These are phyloP conservation scores for Talaromyces borbonicus DNA, from an alignment of 495 filamentous ascomycete species.

Conservation along the genomic window DNA sequence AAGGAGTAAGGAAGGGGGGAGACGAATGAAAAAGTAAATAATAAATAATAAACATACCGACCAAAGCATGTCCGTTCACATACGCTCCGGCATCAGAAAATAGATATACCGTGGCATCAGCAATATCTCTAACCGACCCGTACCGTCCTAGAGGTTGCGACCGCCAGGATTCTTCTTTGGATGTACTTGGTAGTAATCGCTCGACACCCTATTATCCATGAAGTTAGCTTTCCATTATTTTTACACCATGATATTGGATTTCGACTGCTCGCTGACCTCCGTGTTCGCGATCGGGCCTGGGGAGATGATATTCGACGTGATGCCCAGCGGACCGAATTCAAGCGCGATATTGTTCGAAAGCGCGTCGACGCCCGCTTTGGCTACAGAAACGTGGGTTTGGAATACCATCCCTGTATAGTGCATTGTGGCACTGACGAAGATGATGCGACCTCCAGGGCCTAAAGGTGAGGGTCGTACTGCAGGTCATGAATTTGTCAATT, in stretches of 20 bases:
- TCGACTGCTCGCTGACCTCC: conserved; percentile 34
- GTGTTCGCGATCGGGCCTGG: conserved; percentile 67
- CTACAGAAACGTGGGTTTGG: conserved; percentile 77
- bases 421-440: conserved; percentile 81
- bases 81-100: conserved; percentile 78
- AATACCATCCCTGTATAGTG: conserved; percentile 79
- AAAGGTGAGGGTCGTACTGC: conserved; percentile 26
- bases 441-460: conserved; percentile 70
- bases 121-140: conserved; percentile 80
- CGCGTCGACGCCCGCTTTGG: conserved; percentile 86
- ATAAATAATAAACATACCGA: conserved; percentile 34
- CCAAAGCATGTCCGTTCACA: conserved; percentile 66
- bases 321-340: conserved; percentile 77
- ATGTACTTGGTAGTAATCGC: conserved; percentile 30
- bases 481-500: background rate
- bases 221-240: too few relatives aligned
- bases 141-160: conserved; percentile 64
- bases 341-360: conserved; percentile 64
- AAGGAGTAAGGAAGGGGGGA: background rate
- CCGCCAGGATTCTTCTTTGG: conserved; percentile 20
- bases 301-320: conserved; percentile 83
- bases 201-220: conserved; percentile 25
- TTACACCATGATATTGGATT: conserved; percentile 17
- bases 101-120: conserved; percentile 82
- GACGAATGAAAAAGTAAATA: background rate